Conservation (phyloP, 345 rosid genomes). For the Excoecaria agallocha region DNA sequence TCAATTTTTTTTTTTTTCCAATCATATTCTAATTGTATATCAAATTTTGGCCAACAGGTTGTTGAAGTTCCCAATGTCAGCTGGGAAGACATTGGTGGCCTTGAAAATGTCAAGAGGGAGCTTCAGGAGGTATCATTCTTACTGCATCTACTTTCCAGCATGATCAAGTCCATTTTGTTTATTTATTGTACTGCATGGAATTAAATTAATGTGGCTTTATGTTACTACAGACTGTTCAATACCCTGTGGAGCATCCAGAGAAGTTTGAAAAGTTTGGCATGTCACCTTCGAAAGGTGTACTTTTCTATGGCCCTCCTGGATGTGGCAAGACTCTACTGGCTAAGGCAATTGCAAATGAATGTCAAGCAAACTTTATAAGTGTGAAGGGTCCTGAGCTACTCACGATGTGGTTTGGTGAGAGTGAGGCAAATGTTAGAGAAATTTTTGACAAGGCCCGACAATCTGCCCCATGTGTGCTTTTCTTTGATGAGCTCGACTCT, state of each 20-base stretch:
- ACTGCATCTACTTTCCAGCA: not conserved
- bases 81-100: conserved; percentile 77
- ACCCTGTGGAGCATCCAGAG: conserved; percentile 84
- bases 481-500: conserved; percentile 79
- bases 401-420: conserved; percentile 82
- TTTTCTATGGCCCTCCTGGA: conserved; percentile 72
- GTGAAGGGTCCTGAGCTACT: conserved; percentile 72
- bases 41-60: conserved; percentile 32
- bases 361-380: conserved; percentile 74
- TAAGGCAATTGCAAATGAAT: conserved; percentile 65
- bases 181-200: not conserved
- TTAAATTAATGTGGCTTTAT: conserved; percentile 1
- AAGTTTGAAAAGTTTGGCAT: conserved; percentile 74
- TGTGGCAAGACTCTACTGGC: conserved; percentile 72
- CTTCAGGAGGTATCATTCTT: conserved; percentile 55
- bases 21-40: conserved; percentile 12
- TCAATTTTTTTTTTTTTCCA: not conserved
- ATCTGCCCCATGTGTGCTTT: conserved; percentile 73
- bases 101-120: conserved; percentile 68
- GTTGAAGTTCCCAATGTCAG: conserved; percentile 70
- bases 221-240: conserved; percentile 56
- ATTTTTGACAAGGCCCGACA: conserved; percentile 69
- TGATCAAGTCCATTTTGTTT: not conserved
- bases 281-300: conserved; percentile 78
- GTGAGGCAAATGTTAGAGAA: conserved; percentile 74